Evolutionary conservation across 345 rosid genomes (phyloP).

Genomic region (Combretum micranthum): DNA sequence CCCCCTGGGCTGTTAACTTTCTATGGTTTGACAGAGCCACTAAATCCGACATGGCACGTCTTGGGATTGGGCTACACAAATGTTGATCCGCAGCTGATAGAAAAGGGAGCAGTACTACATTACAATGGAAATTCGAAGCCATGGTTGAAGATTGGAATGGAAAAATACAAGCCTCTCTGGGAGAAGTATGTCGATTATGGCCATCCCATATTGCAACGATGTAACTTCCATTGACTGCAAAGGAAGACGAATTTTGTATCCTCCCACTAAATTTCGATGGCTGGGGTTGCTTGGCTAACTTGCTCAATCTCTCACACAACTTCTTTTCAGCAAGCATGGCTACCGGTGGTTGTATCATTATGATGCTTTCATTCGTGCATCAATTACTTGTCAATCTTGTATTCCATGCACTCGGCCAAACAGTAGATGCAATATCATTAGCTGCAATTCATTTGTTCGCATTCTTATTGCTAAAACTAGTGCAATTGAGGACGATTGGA

Average conservation of each 20-base stretch:
- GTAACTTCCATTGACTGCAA: slow-evolving; percentile 73
- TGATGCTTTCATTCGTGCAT: background rate
- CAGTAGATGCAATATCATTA: too few species aligned
- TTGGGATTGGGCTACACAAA: slow-evolving; percentile 85
- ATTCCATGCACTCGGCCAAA: background rate
- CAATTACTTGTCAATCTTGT: background rate
- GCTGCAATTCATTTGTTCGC: too few species aligned
- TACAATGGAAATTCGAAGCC: slow-evolving; percentile 93
- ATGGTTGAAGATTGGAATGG: slow-evolving; percentile 96
- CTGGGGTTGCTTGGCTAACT: slow-evolving; percentile 8
- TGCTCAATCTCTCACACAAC: slow-evolving; percentile 27
- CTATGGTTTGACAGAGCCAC: slow-evolving; percentile 78
- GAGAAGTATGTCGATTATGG: slow-evolving; percentile 81
- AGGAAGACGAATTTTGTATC: slow-evolving; percentile 2
- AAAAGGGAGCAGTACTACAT: slow-evolving; percentile 89
- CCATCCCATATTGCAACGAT: slow-evolving; percentile 69
- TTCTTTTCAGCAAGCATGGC: slow-evolving; percentile 44
- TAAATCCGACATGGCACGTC: slow-evolving; percentile 82
- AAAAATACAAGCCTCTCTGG: slow-evolving; percentile 92
- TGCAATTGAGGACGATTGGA: too few species aligned
- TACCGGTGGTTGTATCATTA: slow-evolving; percentile 18
- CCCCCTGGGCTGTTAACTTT: slow-evolving; percentile 91
- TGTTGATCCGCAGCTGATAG: slow-evolving; percentile 69
- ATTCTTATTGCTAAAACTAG: too few species aligned
- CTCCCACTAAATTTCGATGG: slow-evolving; percentile 7